Base-by-base conservation (phyloP, 2,329 filamentous ascomycete species). In the Aspergillus fischeri region DNA sequence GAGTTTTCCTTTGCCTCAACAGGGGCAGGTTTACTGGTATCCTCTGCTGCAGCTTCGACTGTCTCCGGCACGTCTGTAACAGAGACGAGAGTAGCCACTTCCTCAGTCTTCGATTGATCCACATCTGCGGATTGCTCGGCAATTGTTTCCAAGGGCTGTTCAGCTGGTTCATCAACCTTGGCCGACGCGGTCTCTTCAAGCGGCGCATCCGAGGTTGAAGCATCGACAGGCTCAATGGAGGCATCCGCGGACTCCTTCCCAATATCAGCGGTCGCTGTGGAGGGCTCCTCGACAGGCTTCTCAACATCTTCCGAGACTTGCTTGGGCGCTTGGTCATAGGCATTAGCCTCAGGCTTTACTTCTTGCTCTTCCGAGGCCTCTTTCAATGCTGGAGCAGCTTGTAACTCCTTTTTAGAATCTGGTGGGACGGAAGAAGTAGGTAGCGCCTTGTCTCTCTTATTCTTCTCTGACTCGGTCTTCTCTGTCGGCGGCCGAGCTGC, bases 31-130 rank as follows among this genome's bases (percentile, higher is more conserved):
- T 14, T 17, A 10, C 21, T 27, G 27, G 11, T 21, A 47, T 24
- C 11, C 44, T 47, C 24, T 20, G 58, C 49, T 14, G 59, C 44
- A 29, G 56, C 54, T 48, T 57, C 49, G 25, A 50, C 38, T 83
- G 85, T 60, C 70, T 88, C n/a, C 78, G 80, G 7, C 83, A 80
- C 17, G 84, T 86, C 48, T 29, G 63, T 57, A 14, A 48, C 44
- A 29, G 58, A 47, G 27, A 32, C 48, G 3, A 59, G 55, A n/a
- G 24, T 24, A 49, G 38, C n/a, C 10, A 49, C 5, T n/a, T 52
- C 35, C 28, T 59, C 60, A 3, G 49, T 17, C 20, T 60, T 56
- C 9, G 41, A 38, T 6, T 55, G 21, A 17, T 66, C 58, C 28
- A 32, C 38, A 29, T 52, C 45, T 32, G 44, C 54, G 47, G 28